Percentiles rank a stretch among this genome's conserved stretches.
These are phyloP conservation scores for Coemansia sp. DNA, from an alignment of 192 early-diverging fungal species.

Conservation along the genomic window DNA sequence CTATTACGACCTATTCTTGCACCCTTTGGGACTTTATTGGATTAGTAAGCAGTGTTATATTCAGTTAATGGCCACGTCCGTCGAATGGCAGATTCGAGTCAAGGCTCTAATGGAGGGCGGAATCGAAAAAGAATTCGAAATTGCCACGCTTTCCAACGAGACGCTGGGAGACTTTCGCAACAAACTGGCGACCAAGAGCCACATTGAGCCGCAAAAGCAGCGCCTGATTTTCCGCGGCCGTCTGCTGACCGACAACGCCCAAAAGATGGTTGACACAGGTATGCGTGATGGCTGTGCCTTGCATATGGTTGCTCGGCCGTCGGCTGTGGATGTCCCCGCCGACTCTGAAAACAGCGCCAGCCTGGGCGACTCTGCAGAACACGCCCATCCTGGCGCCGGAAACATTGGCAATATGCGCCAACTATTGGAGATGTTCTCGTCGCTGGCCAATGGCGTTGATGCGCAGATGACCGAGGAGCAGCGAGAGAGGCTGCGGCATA, in stretches of 20 bases:
- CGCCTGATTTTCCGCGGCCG: constrained; percentile 48
- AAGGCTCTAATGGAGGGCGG: constrained; percentile 48
- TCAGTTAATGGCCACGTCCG: constrained; percentile 9
- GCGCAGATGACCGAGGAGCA: not conserved
- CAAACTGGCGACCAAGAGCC: constrained; percentile 33
- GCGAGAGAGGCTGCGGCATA: constrained; percentile 1
- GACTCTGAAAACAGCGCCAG: not conserved
- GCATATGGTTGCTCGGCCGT: constrained; percentile 43
- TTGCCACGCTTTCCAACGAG: constrained; percentile 21
- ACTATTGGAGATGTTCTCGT: not conserved
- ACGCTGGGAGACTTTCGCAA: constrained; percentile 39
- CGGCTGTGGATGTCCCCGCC: not conserved
- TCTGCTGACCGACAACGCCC: constrained; percentile 32
- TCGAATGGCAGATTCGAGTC: constrained; percentile 42
- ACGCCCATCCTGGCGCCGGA: not conserved
- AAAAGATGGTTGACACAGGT: constrained; percentile 34
- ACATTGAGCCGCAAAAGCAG: constrained; percentile 42
- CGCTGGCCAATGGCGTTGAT: not conserved
- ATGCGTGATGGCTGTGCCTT: constrained; percentile 39
- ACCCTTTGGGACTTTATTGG: not conserved
- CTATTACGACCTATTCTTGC: not conserved
- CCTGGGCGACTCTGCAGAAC: not conserved
- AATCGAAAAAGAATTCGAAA: constrained; percentile 23
- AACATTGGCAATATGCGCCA: not conserved
- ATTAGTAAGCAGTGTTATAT: not conserved